Evolutionary conservation across 495 filamentous ascomycete genomes (phyloP).

Genomic region (Penicillium mononematosum): DNA sequence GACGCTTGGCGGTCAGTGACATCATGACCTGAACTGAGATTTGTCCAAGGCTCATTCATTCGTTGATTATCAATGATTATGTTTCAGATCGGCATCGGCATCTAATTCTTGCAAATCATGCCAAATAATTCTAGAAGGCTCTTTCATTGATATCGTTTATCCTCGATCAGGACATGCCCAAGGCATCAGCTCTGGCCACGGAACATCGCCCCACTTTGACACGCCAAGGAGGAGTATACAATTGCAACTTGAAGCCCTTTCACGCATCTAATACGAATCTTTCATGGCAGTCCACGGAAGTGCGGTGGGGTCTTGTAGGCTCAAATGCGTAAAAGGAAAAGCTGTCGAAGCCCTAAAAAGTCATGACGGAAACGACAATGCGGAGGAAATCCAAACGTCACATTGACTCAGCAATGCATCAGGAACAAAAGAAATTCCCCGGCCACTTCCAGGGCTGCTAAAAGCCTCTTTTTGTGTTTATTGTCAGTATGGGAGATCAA

Average conservation of each 20-base stretch:
- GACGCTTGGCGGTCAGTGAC: slow-evolving; percentile 6
- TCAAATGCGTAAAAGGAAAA: background rate
- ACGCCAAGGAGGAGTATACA: background rate
- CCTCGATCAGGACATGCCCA: background rate
- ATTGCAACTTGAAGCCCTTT: background rate
- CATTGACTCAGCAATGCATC: slow-evolving; percentile 6
- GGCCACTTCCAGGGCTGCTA: background rate
- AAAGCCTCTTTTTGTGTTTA: background rate
- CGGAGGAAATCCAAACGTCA: no score
- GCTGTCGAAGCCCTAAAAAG: background rate
- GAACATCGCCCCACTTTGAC: background rate
- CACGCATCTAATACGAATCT: background rate
- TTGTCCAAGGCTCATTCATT: no score
- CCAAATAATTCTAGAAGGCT: background rate
- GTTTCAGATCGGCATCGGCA: background rate
- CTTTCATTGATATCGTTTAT: background rate
- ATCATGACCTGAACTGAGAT: slow-evolving; percentile 6
- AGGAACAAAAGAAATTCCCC: background rate
- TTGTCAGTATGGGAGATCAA: background rate
- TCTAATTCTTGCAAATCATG: no score
- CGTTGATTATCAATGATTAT: background rate
- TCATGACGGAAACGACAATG: slow-evolving; percentile 7
- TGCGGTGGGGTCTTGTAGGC: background rate
- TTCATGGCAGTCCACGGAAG: background rate
- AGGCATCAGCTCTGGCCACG: background rate